Evolutionary conservation across 345 rosid species (phyloP).

Genomic region (Clausena lansium): DNA sequence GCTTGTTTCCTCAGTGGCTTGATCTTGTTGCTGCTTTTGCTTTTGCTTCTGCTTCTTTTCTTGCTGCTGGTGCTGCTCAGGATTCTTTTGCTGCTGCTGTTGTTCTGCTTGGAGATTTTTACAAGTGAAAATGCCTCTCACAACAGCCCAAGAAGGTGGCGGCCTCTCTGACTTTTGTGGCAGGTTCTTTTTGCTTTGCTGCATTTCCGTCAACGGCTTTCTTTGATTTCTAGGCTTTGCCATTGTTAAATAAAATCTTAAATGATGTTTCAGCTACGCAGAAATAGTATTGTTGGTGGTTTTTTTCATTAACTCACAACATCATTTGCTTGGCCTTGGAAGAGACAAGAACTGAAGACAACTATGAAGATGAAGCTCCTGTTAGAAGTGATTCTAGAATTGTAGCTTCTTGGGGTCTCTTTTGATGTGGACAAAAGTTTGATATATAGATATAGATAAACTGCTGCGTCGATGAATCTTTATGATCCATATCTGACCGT

Average conservation of each 20-base stretch:
- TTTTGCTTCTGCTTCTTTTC: constrained; percentile 8
- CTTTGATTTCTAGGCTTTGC: constrained; percentile 35
- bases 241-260: constrained; percentile 32
- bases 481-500: constrained; percentile 19
- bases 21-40: constrained; percentile 22
- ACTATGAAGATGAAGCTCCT: constrained; percentile 3
- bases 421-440: constrained; percentile 4
- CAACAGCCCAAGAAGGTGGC: constrained; percentile 49
- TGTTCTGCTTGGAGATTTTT: constrained; percentile 38
- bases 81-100: constrained; percentile 13
- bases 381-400: constrained; percentile 2
- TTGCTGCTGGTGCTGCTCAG: constrained; percentile 15
- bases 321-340: not conserved
- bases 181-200: constrained; percentile 31
- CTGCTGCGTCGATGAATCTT: not conserved
- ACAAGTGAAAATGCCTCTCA: constrained; percentile 53
- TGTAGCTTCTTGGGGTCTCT: not conserved
- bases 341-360: constrained; percentile 12
- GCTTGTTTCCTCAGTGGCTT: constrained; percentile 32
- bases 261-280: not conserved
- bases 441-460: not conserved
- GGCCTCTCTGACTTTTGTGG: constrained; percentile 34
- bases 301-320: not conserved
- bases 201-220: constrained; percentile 33
- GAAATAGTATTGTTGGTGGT: not conserved